Percentiles rank a stretch among this genome's conserved stretches.
phyloP scores from a whole-genome alignment of 2,329 filamentous ascomycete genomes.

The Karstenula rhodostoma region DNA sequence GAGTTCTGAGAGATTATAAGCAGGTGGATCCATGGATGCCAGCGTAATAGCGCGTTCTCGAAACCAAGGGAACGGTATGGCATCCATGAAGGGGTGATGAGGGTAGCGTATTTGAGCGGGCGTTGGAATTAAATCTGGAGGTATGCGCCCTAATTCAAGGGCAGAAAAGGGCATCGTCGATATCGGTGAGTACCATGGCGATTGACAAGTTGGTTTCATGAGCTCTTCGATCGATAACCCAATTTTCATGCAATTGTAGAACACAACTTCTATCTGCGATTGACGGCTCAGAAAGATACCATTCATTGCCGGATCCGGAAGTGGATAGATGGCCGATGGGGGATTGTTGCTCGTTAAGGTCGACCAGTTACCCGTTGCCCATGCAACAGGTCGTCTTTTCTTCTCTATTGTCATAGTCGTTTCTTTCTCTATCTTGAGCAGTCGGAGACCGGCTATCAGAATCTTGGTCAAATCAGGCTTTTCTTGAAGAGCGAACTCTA shows the following conservation, averaged over 20 bases:
- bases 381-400: conserved; percentile 12
- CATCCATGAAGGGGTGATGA: conserved; percentile 26
- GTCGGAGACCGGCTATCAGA: conserved; percentile 18
- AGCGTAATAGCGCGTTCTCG: conserved; percentile 22
- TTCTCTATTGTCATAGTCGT: conserved; percentile 7
- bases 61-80: conserved; percentile 26
- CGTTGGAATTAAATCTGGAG: conserved; percentile 24
- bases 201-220: conserved; percentile 14
- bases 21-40: conserved; percentile 12
- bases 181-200: conserved; percentile 18
- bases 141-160: conserved; percentile 11
- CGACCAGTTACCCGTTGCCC: conserved; percentile 10
- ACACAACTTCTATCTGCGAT: conserved; percentile 13
- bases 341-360: conserved; percentile 1
- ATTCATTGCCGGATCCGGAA: conserved; percentile 14
- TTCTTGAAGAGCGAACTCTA: conserved; percentile 16
- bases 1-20: conserved; percentile 17
- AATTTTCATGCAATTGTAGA: conserved; percentile 20
- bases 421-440: conserved; percentile 16
- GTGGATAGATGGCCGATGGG: background rate
- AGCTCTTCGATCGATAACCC: conserved; percentile 21
- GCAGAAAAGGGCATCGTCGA: background rate
- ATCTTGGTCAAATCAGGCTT: conserved; percentile 16
- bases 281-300: conserved; percentile 23
- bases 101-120: conserved; percentile 19